Percentiles rank a stretch among this genome's conserved stretches.
phyloP scores from a whole-genome alignment of 208 protist species.

The Strigomonas oncopelti region DNA sequence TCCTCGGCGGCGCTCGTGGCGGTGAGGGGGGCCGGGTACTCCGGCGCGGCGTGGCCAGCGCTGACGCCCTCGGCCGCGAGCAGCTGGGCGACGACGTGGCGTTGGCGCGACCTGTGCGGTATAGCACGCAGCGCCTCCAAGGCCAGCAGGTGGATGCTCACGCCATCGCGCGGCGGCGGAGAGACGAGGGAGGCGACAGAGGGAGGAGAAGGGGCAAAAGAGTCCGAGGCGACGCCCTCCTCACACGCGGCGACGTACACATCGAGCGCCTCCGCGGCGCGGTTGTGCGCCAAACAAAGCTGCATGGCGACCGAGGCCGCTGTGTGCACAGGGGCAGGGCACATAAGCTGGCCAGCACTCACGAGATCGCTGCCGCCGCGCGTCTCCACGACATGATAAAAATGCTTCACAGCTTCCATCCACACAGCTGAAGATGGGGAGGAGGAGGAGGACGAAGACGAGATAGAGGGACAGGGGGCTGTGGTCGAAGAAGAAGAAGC shows the following conservation, averaged over 20 bases:
- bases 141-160: slow-evolving; percentile 28
- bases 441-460: no score
- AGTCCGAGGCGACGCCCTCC: slow-evolving; percentile 17
- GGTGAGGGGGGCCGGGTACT: background rate
- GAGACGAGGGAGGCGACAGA: no score
- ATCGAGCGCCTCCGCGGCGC: slow-evolving; percentile 47
- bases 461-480: no score
- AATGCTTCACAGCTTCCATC: no score
- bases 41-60: background rate
- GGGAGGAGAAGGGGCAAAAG: background rate
- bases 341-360: background rate
- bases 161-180: no score
- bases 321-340: background rate
- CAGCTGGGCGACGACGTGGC: slow-evolving; percentile 22
- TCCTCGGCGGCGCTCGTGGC: slow-evolving; percentile 33
- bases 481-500: background rate
- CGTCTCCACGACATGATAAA: background rate
- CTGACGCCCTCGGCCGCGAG: slow-evolving; percentile 27
- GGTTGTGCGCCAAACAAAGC: slow-evolving; percentile 41
- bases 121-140: slow-evolving; percentile 30
- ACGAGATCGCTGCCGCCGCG: background rate
- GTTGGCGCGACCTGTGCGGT: slow-evolving; percentile 29
- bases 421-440: no score
- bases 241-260: slow-evolving; percentile 37
- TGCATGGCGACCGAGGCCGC: slow-evolving; percentile 40